Conservation (phyloP, 768 basidiomycete genomes). For the Boletus tomentosulus region DNA sequence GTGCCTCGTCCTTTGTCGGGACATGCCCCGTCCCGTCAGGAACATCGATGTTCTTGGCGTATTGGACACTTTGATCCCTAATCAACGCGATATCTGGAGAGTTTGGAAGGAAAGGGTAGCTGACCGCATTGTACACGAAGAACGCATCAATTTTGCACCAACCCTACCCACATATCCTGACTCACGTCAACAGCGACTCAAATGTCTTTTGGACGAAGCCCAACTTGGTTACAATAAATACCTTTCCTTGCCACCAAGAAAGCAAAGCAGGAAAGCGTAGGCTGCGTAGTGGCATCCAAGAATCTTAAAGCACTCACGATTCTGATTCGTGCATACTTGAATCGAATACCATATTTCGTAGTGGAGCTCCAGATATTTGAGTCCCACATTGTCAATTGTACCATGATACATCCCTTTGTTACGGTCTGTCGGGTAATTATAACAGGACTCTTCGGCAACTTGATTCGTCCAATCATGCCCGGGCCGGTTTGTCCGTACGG, state of each 20-base stretch:
- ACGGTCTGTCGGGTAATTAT: too few species aligned
- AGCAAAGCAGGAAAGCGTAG: not conserved
- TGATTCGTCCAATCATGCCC: too few species aligned
- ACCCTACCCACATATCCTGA: constrained; percentile 16
- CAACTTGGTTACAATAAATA: constrained; percentile 3
- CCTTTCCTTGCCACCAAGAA: not conserved
- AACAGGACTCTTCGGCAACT: too few species aligned
- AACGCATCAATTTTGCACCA: constrained; percentile 7
- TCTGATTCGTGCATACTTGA: not conserved
- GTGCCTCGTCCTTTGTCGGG: constrained; percentile 14
- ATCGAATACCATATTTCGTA: not conserved
- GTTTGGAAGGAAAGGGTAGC: constrained; percentile 17
- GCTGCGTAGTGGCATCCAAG: too few species aligned
- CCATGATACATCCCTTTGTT: too few species aligned
- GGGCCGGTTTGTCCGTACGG: too few species aligned
- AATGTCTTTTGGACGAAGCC: constrained; percentile 10
- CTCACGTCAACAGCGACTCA: constrained; percentile 6
- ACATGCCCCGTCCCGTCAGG: constrained; percentile 11
- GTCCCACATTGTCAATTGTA: too few species aligned
- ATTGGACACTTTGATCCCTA: constrained; percentile 11
- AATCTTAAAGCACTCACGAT: not conserved
- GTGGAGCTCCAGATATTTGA: too few species aligned
- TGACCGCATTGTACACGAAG: constrained; percentile 15
- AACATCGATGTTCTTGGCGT: constrained; percentile 7
- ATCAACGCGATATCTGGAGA: constrained; percentile 14